phyloP scores from a whole-genome alignment of 1,139 yeast genomes.

The Kurtzmaniella quercitrusa region DNA sequence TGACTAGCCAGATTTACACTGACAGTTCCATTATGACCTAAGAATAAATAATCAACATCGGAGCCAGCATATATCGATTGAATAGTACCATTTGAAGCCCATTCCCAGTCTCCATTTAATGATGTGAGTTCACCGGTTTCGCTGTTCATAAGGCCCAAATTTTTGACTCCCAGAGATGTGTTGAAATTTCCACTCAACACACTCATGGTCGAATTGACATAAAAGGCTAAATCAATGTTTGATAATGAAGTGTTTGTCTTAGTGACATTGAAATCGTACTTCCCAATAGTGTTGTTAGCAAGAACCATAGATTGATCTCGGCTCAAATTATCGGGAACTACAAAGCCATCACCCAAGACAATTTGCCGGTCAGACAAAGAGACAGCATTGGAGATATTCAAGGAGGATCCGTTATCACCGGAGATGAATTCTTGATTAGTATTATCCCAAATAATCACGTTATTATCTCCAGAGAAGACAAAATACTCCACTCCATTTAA shows the following conservation, averaged over 20 bases:
- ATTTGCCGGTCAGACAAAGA: slow-evolving; percentile 24
- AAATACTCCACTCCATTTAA: slow-evolving; percentile 33
- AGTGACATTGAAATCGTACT: slow-evolving; percentile 20
- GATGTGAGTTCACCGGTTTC: slow-evolving; percentile 19
- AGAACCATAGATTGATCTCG: slow-evolving; percentile 28
- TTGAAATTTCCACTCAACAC: slow-evolving; percentile 50
- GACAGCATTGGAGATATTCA: slow-evolving; percentile 33
- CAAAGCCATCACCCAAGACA: slow-evolving; percentile 38
- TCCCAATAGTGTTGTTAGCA: slow-evolving; percentile 15
- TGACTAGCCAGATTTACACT: slow-evolving; percentile 16
- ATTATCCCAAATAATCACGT: slow-evolving; percentile 39
- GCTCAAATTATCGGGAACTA: slow-evolving; percentile 29
- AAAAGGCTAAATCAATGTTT: slow-evolving; percentile 32
- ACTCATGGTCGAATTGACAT: slow-evolving; percentile 46
- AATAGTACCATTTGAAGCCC: slow-evolving; percentile 35
- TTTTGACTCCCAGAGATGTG: slow-evolving; percentile 13
- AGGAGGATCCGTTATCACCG: slow-evolving; percentile 28
- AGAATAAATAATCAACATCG: slow-evolving; percentile 32
- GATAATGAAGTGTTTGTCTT: slow-evolving; percentile 23
- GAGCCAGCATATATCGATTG: slow-evolving; percentile 41
- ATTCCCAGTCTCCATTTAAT: slow-evolving; percentile 27
- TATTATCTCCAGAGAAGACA: slow-evolving; percentile 24
- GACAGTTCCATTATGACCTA: slow-evolving; percentile 51
- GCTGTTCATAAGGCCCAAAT: slow-evolving; percentile 41
- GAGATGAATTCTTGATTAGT: slow-evolving; percentile 29